Percentiles rank a stretch among this genome's conserved stretches.
phyloP scores from a whole-genome alignment of 2,329 filamentous ascomycete genomes.

The Colletotrichum sansevieriae region DNA sequence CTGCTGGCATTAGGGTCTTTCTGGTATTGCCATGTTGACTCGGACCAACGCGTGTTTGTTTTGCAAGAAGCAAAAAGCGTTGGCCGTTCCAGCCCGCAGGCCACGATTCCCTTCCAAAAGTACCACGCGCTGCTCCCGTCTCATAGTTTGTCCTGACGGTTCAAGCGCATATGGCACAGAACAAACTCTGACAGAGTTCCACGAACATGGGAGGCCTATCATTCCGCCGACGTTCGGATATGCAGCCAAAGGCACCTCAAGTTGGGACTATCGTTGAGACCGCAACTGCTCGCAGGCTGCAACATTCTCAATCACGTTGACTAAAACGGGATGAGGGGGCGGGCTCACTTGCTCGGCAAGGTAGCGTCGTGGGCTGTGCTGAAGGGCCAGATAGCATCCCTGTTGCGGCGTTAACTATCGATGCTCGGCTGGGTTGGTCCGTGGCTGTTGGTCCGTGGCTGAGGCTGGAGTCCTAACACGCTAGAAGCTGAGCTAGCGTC shows the following conservation, averaged over 20 bases:
- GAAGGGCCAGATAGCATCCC: slow-evolving; percentile 15
- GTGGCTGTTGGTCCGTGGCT: slow-evolving; percentile 12
- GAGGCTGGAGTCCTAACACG: slow-evolving; percentile 28
- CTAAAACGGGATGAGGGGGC: slow-evolving; percentile 15
- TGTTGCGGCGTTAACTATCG: slow-evolving; percentile 32
- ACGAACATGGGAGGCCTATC: slow-evolving; percentile 5
- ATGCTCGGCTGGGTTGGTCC: slow-evolving; percentile 11
- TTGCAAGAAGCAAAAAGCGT: neutral
- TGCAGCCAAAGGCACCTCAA: slow-evolving; percentile 3
- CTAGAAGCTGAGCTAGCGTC: slow-evolving; percentile 14
- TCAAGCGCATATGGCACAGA: slow-evolving; percentile 20
- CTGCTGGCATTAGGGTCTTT: neutral
- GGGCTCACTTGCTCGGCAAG: slow-evolving; percentile 1
- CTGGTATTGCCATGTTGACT: slow-evolving; percentile 2
- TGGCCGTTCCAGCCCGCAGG: neutral
- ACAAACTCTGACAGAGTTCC: slow-evolving; percentile 28
- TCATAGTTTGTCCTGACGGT: slow-evolving; percentile 19
- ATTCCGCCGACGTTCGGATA: slow-evolving; percentile 3
- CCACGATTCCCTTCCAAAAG: slow-evolving; percentile 19
- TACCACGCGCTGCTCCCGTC: slow-evolving; percentile 28
- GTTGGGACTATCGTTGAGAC: too few species aligned
- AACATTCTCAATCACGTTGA: slow-evolving; percentile 1
- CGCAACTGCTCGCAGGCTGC: slow-evolving; percentile 7
- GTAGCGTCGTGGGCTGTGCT: slow-evolving; percentile 27
- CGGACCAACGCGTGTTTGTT: neutral